Percentiles rank a stretch among this genome's conserved stretches.
These are phyloP conservation scores for Diplogelasinospora grovesii DNA, from an alignment of 495 filamentous ascomycete genomes.

Conservation along the genomic window DNA sequence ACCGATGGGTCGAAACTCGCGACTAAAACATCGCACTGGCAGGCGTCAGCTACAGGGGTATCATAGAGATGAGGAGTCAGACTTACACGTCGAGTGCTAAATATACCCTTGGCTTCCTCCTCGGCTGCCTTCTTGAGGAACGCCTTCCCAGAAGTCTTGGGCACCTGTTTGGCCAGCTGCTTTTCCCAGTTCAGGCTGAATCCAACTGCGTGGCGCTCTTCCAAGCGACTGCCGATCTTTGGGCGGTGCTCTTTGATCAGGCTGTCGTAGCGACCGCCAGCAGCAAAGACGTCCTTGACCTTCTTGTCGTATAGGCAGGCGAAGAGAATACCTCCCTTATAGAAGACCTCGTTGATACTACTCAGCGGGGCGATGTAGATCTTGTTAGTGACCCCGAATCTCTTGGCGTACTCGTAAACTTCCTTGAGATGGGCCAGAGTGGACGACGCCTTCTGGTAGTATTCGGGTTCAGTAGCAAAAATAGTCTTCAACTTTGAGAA, in stretches of 20 bases:
- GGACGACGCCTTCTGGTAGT: slow-evolving; percentile 57
- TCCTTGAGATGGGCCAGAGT: slow-evolving; percentile 73
- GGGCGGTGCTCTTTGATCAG: slow-evolving; percentile 68
- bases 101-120: slow-evolving; percentile 50
- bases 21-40: slow-evolving; percentile 78
- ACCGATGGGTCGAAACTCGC: slow-evolving; percentile 74
- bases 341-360: slow-evolving; percentile 90
- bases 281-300: slow-evolving; percentile 77
- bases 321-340: slow-evolving; percentile 80
- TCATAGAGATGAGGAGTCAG: background rate
- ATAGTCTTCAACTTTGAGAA: slow-evolving; percentile 64
- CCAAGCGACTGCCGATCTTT: slow-evolving; percentile 43
- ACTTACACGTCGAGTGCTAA: slow-evolving; percentile 57
- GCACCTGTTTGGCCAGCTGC: slow-evolving; percentile 57
- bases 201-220: slow-evolving; percentile 71
- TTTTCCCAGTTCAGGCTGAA: slow-evolving; percentile 89
- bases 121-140: slow-evolving; percentile 58
- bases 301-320: slow-evolving; percentile 87
- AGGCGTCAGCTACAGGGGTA: slow-evolving; percentile 11
- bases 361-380: slow-evolving; percentile 80
- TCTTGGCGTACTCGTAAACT: slow-evolving; percentile 66
- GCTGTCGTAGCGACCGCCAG: slow-evolving; percentile 86
- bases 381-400: slow-evolving; percentile 67
- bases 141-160: slow-evolving; percentile 52
- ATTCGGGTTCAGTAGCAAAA: slow-evolving; percentile 65